Conservation (phyloP, 1,284 basidiomycete genomes). For the Fomitopsis betulina region DNA sequence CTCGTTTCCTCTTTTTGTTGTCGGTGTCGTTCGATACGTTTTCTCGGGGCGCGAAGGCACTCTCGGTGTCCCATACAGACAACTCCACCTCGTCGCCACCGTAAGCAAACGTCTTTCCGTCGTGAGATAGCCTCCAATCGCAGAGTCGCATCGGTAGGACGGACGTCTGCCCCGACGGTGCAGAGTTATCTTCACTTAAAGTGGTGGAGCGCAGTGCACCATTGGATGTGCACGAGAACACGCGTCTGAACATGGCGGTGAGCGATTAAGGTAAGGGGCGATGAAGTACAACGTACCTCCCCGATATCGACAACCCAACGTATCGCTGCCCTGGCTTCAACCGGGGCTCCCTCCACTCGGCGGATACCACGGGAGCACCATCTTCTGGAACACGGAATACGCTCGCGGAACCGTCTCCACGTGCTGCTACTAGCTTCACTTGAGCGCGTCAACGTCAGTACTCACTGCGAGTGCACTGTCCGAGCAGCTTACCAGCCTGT, state of each 20-base stretch:
- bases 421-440: constrained; percentile 59
- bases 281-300: constrained; percentile 33
- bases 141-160: constrained; percentile 59
- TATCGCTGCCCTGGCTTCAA: constrained; percentile 49
- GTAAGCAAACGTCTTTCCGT: constrained; percentile 62
- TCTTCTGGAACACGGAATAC: constrained; percentile 39
- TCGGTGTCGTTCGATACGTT: constrained; percentile 18
- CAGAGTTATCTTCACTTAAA: constrained; percentile 25
- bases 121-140: constrained; percentile 59
- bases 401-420: constrained; percentile 49
- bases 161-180: constrained; percentile 20
- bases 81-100: constrained; percentile 88
- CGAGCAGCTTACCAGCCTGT: constrained; percentile 18
- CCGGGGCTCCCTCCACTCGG: constrained; percentile 62
- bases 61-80: constrained; percentile 77
- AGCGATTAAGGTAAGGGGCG: background rate
- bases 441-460: constrained; percentile 12
- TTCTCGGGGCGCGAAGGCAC: constrained; percentile 44
- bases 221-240: constrained; percentile 68
- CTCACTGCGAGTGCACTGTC: background rate
- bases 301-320: constrained; percentile 50
- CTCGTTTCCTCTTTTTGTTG: constrained; percentile 67
- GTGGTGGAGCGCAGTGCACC: constrained; percentile 57
- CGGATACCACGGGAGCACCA: constrained; percentile 32
- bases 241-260: constrained; percentile 31